Evolutionary conservation across 345 rosid species (phyloP).

Genomic region (Linum lewisii): DNA sequence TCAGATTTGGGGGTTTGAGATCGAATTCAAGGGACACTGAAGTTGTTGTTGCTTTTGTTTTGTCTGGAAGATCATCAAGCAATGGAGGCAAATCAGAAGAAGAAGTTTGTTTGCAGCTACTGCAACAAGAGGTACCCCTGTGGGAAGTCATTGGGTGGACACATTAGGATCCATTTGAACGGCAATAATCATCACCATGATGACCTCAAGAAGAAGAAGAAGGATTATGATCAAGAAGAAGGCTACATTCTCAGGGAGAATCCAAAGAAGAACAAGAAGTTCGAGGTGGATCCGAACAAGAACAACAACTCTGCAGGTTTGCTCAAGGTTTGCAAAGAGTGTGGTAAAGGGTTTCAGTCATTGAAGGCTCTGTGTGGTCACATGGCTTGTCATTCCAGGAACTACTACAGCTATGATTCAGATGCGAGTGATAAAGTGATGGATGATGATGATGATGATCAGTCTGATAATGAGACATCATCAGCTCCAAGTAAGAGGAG

Average conservation of each 20-base stretch:
- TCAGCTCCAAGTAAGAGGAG: conserved; percentile 46
- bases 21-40: conserved; percentile 20
- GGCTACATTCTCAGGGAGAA: conserved; percentile 62
- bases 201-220: conserved; percentile 21
- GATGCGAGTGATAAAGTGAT: conserved; percentile 27
- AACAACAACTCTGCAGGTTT: conserved; percentile 9
- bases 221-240: conserved; percentile 22
- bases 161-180: conserved; percentile 71
- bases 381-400: conserved; percentile 81
- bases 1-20: not conserved
- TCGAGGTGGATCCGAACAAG: conserved; percentile 32
- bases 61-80: conserved; percentile 15
- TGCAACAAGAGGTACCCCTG: conserved; percentile 67
- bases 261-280: conserved; percentile 52
- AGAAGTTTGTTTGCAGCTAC: conserved; percentile 60
- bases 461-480: conserved; percentile 62
- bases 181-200: conserved; percentile 18
- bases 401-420: conserved; percentile 20
- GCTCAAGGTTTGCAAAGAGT: conserved; percentile 51
- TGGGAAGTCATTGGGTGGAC: conserved; percentile 88
- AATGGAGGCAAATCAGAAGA: conserved; percentile 53
- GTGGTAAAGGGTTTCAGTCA: conserved; percentile 78
- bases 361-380: conserved; percentile 89
- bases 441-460: conserved; percentile 35
- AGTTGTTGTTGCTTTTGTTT: too few species aligned